Evolutionary conservation across 371 early-diverging fungal species (phyloP).

Genomic region (Coemansia sp.): DNA sequence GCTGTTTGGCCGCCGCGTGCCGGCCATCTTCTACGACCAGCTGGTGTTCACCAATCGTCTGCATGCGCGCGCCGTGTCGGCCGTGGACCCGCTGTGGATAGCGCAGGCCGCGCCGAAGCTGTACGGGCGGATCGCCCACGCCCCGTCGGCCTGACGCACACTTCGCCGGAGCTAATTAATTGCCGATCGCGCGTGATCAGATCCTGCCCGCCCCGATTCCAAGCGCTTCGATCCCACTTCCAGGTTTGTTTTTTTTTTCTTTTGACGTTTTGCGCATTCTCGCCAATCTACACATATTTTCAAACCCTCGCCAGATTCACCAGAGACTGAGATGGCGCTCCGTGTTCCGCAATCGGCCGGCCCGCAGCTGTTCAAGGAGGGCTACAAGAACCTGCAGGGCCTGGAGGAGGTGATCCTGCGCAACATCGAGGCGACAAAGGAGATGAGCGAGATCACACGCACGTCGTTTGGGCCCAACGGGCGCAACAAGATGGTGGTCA

Average conservation of each 20-base stretch:
- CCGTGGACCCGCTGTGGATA: constrained; percentile 82
- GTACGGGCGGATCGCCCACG: constrained; percentile 31
- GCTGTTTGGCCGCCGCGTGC: constrained; percentile 74
- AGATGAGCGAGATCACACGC: constrained; percentile 87
- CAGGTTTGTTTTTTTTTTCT: neutral
- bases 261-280: neutral
- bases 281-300: no score
- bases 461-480: constrained; percentile 98
- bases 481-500: constrained; percentile 99
- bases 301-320: no score
- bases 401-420: constrained; percentile 94
- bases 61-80: constrained; percentile 83
- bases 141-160: no score
- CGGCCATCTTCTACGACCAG: constrained; percentile 91
- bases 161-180: no score
- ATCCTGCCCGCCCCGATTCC: no score
- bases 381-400: constrained; percentile 96
- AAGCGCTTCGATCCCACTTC: no score
- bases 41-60: constrained; percentile 86
- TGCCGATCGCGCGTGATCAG: no score
- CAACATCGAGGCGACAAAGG: constrained; percentile 92
- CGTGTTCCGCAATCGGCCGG: constrained; percentile 88
- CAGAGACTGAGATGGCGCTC: constrained; percentile 72
- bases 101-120: constrained; percentile 74
- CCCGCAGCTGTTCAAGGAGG: constrained; percentile 93